Percentiles rank a stretch among this genome's conserved stretches.
These are phyloP conservation scores for Tillandsia fasciculata DNA, from an alignment of 176 grass and related monocot genomes.

Conservation along the genomic window DNA sequence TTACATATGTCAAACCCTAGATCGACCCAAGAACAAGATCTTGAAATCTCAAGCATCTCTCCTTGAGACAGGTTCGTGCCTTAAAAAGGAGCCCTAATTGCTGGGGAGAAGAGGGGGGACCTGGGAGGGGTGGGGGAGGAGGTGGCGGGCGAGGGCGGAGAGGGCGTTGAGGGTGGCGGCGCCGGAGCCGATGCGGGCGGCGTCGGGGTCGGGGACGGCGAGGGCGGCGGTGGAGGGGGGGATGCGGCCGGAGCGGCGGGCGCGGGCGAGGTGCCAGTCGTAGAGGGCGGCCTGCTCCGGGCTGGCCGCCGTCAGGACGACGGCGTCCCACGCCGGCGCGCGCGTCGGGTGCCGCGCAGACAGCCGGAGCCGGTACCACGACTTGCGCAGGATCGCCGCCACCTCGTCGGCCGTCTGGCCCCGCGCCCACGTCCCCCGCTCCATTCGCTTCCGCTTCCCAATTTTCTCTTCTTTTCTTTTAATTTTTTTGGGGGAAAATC, in stretches of 20 bases:
- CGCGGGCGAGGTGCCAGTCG: constrained; percentile 56
- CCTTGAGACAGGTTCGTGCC: too few relatives aligned
- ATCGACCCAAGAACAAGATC: too few relatives aligned
- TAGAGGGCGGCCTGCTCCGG: constrained; percentile 76
- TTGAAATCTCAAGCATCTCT: too few relatives aligned
- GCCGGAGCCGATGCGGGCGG: constrained; percentile 83
- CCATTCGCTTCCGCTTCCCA: constrained; percentile 4
- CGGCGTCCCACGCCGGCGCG: constrained; percentile 69
- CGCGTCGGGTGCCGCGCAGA: constrained; percentile 64
- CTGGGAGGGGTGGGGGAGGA: constrained; percentile 24
- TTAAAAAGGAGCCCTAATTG: not conserved
- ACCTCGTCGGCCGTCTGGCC: constrained; percentile 44
- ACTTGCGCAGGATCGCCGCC: constrained; percentile 58
- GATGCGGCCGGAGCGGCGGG: constrained; percentile 52
- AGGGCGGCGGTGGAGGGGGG: constrained; percentile 50
- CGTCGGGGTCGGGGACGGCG: constrained; percentile 76
- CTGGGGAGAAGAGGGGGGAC: not conserved
- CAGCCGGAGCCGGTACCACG: constrained; percentile 68
- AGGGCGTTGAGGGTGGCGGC: constrained; percentile 88
- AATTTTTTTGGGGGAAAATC: too few relatives aligned
- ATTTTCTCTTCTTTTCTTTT: constrained; percentile 5
- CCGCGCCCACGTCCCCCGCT: constrained; percentile 4
- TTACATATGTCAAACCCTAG: too few relatives aligned
- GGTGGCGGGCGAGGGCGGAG: constrained; percentile 39
- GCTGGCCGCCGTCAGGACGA: constrained; percentile 79